Evolutionary conservation across 495 filamentous ascomycete genomes (phyloP), one percentile per base, ranked within the genome.

Genomic region (Podospora australis): DNA sequence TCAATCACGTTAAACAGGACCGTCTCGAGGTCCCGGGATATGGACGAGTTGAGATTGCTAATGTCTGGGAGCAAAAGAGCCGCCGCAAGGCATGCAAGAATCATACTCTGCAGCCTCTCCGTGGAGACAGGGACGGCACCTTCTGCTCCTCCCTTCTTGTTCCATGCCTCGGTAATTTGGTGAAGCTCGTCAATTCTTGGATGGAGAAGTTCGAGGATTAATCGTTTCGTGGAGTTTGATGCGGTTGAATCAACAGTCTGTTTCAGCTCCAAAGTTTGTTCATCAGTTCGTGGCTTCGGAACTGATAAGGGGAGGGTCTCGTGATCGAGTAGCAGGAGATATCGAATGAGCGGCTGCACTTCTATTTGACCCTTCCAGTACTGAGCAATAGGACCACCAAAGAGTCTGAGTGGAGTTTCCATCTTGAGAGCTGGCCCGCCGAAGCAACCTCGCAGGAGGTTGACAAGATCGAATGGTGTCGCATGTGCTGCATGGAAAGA

Each of bases 161-260:
- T 65, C 75, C 72, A 79, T 20, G 60, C 59, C 36, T 65, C 59
- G 16, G 66, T 58, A 36, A 77, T 34, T 11, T 54, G 55, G 23
- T 48, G 61, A 19, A 71, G 54, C 23, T 74, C 72, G 39, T 71
- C 63, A 9, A 74, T 49, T 49, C 76, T 77, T 5, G 72, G 64
- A 23, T 59, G 62, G 28, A 77, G 60, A 6, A 77, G 61, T 40
- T 79, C 77, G 6, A 77, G 54, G 24, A 73, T 64, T 13, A 77
- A 57, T 34, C 71, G 71, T 47, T 64, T 73, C 32, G 66, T 63
- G 3, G 69, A 59, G 39, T 72, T 63, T 8, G 69, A 63, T 46
- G 66, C 65, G 2, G 65, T 54, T 11, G 59, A 58, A 48, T 74
- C 70, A 14, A 50, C 44, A 1, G 49, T 39, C 24, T 57, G 56